Evolutionary conservation across 1,139 yeast genomes (phyloP), one percentile per base, ranked within the genome.

Genomic region (Hanseniaspora uvarum): DNA sequence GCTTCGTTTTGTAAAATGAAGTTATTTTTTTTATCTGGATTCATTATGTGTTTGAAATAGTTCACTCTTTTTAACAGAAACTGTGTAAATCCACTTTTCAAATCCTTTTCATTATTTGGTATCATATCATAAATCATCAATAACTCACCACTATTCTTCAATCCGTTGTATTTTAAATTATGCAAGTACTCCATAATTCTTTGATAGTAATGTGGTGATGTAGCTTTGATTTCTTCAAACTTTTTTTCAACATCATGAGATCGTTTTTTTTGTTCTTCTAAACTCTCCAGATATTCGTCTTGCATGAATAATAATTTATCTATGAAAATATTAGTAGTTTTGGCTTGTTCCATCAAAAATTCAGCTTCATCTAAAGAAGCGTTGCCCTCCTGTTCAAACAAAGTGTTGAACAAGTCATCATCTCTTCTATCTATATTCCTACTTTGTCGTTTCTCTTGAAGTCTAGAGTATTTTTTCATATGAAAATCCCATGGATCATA

Each of bases 241-340:
- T 26, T 34, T n/a, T 8, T n/a, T 19, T 50, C 53, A n/a, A 50
- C 39, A 19, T 50, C 53, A 11, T 30, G 21, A 6, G 53, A 50
- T 30, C 48, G 28, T 7, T 30, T n/a, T 12, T 16, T 36, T 16
- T 36, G 40, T 16, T 50, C 48, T 23, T 50, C 53, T 34, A 46
- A 23, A 26, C 43, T 39, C 3, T 34, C 12, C 31, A 49, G n/a
- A 14, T 21, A 19, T 14, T 19, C 14, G 12, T 21, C 16, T 18
- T 44, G 46, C 18, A 31, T 21, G 28, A 18, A 18, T n/a, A 44
- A 24, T 30, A 30, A 21, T 4, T 31, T 44, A 3, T 12, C 5
- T 31, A 31, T 28, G 18, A 30, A 31, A 5, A 31, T 14, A 8
- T 31, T 26, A 3, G 18, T 31, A 11, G 14, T 31, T 21, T 21